Base-by-base conservation (phyloP, 495 filamentous ascomycete species). In the Aspergillus haitiensis region DNA sequence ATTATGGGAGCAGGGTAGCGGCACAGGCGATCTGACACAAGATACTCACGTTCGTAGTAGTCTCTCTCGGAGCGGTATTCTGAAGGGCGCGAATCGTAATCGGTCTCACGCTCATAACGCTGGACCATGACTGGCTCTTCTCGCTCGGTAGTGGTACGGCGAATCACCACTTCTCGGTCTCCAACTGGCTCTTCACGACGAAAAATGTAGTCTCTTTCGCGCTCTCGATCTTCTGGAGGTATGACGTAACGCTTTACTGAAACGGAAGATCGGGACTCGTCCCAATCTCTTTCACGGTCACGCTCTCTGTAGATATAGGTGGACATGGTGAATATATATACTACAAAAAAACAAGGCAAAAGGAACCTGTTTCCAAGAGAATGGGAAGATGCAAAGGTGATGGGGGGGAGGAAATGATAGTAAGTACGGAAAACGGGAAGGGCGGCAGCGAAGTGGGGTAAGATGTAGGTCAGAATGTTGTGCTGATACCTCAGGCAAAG, bases 1-100 rank as follows among this genome's bases (percentile, higher is more conserved):
- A 91, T 76, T 63, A 89, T 86, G 45, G 88, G 85, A 56, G 80
- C 70, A 53, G 79, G 76, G 69, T 83, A 80, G 69, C 86, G 88
- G 62, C 76, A 81, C 16, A 87, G 66, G 47, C 85, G 83, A 51
- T 76, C 75, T 64, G 64, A 72, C 34, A 73, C 70, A 58, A 46
- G 46, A 54, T 67, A 78, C 75, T 78, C 74, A 68, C 80, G 75
- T 59, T 86, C 84, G 64, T 82, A 81, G 61, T 81, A 81, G 33
- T 87, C 81, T 52, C 83, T 74, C 56, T 85, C 82, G 46, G 80
- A 82, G 40, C 72, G 69, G 58, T 72, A 71, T 50, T 75, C 69
- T 46, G 70, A 70, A 52, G 70, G 72, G 35, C 66, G 70, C 0
- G 65, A 61, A 15, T 76, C 73, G 62, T 76, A 79, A 35, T 81